A percentile compares a stretch with the other conserved stretches of the same genome.
These are phyloP conservation scores for Rhipidocladum racemiflorum DNA, from an alignment of 176 grass and related monocot genomes.

Conservation along the genomic window DNA sequence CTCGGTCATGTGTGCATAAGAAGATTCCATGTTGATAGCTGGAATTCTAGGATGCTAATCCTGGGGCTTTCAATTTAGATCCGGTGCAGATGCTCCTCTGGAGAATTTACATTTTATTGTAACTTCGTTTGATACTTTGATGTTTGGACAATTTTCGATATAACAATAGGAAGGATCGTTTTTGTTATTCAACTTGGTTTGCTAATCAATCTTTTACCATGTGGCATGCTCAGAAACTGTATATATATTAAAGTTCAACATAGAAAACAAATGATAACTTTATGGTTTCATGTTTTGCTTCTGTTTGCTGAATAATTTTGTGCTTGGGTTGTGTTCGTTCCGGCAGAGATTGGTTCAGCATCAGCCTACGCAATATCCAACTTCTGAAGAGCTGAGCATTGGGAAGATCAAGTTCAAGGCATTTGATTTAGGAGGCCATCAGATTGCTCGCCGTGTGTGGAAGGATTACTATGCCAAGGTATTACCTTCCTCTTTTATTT, in stretches of 20 bases:
- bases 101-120: not conserved
- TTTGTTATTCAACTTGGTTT: not conserved
- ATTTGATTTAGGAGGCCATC: constrained; percentile 90
- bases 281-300: not conserved
- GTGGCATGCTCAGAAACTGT: not conserved
- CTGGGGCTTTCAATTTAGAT: constrained; percentile 3
- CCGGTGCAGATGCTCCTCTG: not conserved
- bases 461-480: constrained; percentile 98
- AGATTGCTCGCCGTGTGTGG: constrained; percentile 92
- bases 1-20: not conserved
- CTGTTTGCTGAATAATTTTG: constrained; percentile 13
- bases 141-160: not conserved
- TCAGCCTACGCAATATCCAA: constrained; percentile 83
- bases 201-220: not conserved
- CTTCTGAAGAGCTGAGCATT: constrained; percentile 80
- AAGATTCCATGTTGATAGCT: not conserved
- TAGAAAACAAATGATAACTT: not conserved
- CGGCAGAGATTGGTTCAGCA: constrained; percentile 89
- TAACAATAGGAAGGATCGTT: not conserved
- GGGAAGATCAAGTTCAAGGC: constrained; percentile 94
- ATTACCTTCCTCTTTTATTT: constrained; percentile 11
- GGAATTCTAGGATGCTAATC: not conserved
- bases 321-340: constrained; percentile 24
- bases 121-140: not conserved
- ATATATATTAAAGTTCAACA: not conserved